Evolutionary conservation across 1,284 basidiomycete genomes (phyloP), one percentile per base, ranked within the genome.

Genomic region (Apiotrichum veenhuisii): DNA sequence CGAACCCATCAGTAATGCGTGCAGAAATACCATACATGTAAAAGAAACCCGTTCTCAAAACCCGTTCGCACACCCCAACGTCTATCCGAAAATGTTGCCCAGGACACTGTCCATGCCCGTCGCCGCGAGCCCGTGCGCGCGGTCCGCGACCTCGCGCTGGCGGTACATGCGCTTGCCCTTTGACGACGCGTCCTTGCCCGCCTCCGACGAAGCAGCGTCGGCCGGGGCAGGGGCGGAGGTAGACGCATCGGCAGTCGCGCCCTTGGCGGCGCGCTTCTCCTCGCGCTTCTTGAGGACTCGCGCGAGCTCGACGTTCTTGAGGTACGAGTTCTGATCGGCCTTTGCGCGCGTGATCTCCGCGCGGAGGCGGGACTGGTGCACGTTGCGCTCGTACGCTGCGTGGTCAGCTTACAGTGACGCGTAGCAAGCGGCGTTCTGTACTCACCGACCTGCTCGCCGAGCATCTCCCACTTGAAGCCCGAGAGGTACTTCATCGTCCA

Each of bases 401-500:
- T 18, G 52, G 57, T 51, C 18, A 52, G 54, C 33, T 26, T 5
- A 5, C 22, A 5, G 22, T 11, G 7, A 18, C 2, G 3, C 3
- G 5, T 20, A 42, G 20, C 40, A 2, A 23, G 2, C 11, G 27
- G 22, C 2, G 20, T 27, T 43, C 11, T 2, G 18, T 17, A 83
- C 91, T 75, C 73, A 94, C 94, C 91, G 71, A 99, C 88, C 82
- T 98, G 95, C 77, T 98, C 96, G 14, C 91, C 94, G 59, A 99
- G 81, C 94, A 97, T 97, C 75, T 88, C 87, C 96, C 96, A 98
- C 74, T 96, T 98, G 82, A 98, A 99, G 63, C 87, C 89, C 9
- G 92, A 92, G 51, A 99, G 81, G 73, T 98, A 99, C 74, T 95
- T 95, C 92, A 98, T 96, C 44, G 96, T 98, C 96, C 96, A 98